A percentile compares a stretch with the other conserved stretches of the same genome.
phyloP scores from a whole-genome alignment of 2,329 filamentous ascomycete species.

The Exophiala dermatitidis region DNA sequence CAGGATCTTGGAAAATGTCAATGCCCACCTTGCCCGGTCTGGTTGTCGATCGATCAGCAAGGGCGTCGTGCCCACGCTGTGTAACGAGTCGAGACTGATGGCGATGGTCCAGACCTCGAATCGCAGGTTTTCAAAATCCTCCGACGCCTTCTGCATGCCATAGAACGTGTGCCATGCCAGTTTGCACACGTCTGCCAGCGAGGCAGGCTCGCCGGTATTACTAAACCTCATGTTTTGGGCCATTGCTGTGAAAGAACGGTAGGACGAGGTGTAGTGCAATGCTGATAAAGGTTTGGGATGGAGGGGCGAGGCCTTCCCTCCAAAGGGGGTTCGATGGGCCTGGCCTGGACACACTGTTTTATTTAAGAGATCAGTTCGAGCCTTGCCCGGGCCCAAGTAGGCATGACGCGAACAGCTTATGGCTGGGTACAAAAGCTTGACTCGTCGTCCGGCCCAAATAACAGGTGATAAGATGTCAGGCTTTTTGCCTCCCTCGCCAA shows the following conservation, averaged over 20 bases:
- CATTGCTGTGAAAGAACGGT: slow-evolving; percentile 2
- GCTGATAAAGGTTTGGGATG: neutral
- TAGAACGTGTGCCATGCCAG: slow-evolving; percentile 23
- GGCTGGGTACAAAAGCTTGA: neutral
- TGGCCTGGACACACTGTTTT: neutral
- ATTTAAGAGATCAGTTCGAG: slow-evolving; percentile 2
- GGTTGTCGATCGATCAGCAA: slow-evolving; percentile 22
- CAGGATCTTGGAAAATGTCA: slow-evolving; percentile 22
- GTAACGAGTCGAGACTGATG: slow-evolving; percentile 21
- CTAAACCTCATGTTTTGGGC: slow-evolving; percentile 14
- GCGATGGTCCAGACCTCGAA: slow-evolving; percentile 24
- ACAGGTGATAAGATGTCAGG: neutral
- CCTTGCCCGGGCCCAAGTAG: neutral
- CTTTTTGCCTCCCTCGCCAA: neutral
- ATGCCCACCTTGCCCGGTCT: slow-evolving; percentile 17
- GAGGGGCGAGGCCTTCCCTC: neutral
- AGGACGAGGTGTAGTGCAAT: neutral
- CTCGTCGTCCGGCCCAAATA: neutral
- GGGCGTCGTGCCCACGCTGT: slow-evolving; percentile 21
- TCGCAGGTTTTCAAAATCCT: slow-evolving; percentile 23
- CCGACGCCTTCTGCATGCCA: slow-evolving; percentile 23
- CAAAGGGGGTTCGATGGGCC: neutral
- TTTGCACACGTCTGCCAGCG: slow-evolving; percentile 21
- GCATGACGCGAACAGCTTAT: slow-evolving; percentile 1
- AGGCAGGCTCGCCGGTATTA: slow-evolving; percentile 6